Percentiles rank a stretch among this genome's conserved stretches.
Conservation (phyloP, 2,329 filamentous ascomycete genomes). For the Mycocentrospora acerina region DNA sequence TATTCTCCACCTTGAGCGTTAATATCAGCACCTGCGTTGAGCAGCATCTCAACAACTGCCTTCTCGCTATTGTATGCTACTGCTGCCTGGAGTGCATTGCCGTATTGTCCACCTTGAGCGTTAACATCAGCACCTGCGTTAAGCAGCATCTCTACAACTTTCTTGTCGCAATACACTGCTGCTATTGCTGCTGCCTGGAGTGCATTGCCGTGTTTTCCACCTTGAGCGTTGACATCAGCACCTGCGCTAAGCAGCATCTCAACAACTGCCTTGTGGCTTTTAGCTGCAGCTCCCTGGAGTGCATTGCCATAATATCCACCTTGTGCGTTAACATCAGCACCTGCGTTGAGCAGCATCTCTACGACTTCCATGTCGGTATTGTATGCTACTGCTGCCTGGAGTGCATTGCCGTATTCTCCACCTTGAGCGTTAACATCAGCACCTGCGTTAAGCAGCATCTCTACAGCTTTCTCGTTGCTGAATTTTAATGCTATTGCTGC, state of each 20-base stretch:
- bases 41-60: neutral
- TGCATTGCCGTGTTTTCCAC: too few species aligned
- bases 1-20: neutral
- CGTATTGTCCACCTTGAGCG: neutral
- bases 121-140: slow-evolving; percentile 1
- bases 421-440: slow-evolving; percentile 1
- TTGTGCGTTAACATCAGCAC: neutral
- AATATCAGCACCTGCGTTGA: neutral
- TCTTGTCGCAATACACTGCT: too few species aligned
- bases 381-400: slow-evolving; percentile 1
- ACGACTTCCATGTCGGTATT: neutral
- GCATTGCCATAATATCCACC: neutral
- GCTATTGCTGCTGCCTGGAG: too few species aligned
- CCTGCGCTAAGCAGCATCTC: slow-evolving; percentile 1
- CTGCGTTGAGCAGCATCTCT: neutral
- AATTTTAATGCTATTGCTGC: neutral
- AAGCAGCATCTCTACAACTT: too few species aligned
- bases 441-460: slow-evolving; percentile 1
- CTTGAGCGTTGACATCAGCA: slow-evolving; percentile 1
- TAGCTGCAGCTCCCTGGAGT: slow-evolving; percentile 1
- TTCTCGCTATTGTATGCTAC: neutral
- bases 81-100: slow-evolving; percentile 2
- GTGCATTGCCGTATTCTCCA: too few species aligned
- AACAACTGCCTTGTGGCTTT: neutral
- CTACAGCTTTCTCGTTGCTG: neutral